These are phyloP conservation scores for Kokia cookei DNA, from an alignment of 441 rosid genomes.

Conservation along the genomic window DNA sequence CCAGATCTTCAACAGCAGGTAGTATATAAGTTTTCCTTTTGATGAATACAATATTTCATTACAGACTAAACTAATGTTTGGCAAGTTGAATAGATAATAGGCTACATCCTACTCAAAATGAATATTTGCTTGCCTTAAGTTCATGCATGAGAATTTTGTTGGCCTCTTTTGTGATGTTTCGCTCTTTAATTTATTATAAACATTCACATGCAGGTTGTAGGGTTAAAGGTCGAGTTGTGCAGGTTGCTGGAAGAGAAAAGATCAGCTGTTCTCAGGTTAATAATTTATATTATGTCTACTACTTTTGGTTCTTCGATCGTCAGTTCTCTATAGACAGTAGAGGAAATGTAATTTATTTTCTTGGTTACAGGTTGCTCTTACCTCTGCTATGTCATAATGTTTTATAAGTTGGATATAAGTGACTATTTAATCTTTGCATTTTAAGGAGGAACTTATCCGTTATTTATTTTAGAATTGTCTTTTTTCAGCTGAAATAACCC, in stretches of 20 bases:
- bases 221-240: constrained; percentile 91
- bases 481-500: neutral
- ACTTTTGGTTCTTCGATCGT: neutral
- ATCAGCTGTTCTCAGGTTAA: constrained; percentile 83
- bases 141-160: neutral
- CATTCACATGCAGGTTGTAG: constrained; percentile 57
- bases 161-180: neutral
- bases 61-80: neutral
- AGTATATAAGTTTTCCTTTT: constrained; percentile 1
- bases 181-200: neutral
- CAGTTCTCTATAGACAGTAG: neutral
- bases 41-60: neutral
- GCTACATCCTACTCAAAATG: neutral
- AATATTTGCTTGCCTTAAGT: neutral
- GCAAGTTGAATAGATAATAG: neutral
- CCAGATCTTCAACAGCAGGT: constrained; percentile 97
- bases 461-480: neutral
- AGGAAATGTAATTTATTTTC: neutral
- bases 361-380: neutral
- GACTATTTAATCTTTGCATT: neutral
- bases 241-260: constrained; percentile 93
- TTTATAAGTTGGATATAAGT: neutral
- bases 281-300: neutral
- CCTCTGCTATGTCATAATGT: neutral
- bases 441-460: neutral